Percentiles rank a stretch among this genome's conserved stretches.
phyloP scores from a whole-genome alignment of 2,329 filamentous ascomycete genomes.

The Cladophialophora exuberans region DNA sequence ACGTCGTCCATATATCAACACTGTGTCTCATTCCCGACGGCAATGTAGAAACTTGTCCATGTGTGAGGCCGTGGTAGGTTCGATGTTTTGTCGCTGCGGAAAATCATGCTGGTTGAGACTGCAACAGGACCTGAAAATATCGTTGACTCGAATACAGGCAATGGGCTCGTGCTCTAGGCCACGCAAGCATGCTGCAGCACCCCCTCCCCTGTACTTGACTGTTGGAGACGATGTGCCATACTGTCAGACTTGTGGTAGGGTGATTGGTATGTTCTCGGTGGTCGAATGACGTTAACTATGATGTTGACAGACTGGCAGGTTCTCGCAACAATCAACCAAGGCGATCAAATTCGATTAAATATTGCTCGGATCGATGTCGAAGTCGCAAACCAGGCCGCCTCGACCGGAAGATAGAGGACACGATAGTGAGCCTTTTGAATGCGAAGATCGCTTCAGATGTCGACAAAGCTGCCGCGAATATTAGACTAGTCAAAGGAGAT shows the following conservation, averaged over 20 bases:
- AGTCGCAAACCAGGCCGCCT: constrained; percentile 53
- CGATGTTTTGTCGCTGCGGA: too few relatives aligned
- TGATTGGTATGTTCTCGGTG: constrained; percentile 38
- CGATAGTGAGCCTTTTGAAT: constrained; percentile 39
- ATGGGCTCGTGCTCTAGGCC: constrained; percentile 55
- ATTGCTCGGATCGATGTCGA: constrained; percentile 61
- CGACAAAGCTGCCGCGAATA: constrained; percentile 34
- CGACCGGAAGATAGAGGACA: constrained; percentile 56
- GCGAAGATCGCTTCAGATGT: constrained; percentile 39
- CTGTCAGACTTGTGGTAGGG: constrained; percentile 55
- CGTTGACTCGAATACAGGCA: too few relatives aligned
- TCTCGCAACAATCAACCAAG: constrained; percentile 40
- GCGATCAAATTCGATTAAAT: constrained; percentile 49
- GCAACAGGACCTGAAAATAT: too few relatives aligned
- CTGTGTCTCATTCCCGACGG: too few relatives aligned
- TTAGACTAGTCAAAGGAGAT: constrained; percentile 52
- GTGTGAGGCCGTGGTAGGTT: too few relatives aligned
- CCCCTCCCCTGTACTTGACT: constrained; percentile 59
- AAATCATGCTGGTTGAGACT: too few relatives aligned
- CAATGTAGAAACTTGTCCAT: too few relatives aligned
- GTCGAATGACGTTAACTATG: neutral
- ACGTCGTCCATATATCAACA: too few relatives aligned
- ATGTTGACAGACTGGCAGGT: constrained; percentile 8
- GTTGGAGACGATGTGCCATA: constrained; percentile 50
- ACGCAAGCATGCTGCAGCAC: constrained; percentile 46